phyloP scores from a whole-genome alignment of 495 filamentous ascomycete species.

The Mytilinidion resinicola region DNA sequence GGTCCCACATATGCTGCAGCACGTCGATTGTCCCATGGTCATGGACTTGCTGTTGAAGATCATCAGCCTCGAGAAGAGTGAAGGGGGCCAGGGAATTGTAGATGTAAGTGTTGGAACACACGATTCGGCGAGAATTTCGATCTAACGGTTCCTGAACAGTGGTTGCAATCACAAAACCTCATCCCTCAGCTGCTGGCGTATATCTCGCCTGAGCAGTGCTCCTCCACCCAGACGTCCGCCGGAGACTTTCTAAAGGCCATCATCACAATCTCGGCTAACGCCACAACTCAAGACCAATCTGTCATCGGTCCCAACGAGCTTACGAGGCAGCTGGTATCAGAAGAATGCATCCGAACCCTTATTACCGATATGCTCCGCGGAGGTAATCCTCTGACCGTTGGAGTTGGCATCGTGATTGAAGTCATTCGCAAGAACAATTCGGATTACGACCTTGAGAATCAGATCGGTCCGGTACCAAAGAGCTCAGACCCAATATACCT shows the following conservation, averaged over 20 bases:
- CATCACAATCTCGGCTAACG: slow-evolving; percentile 97
- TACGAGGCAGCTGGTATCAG: slow-evolving; percentile 91
- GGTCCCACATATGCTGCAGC: slow-evolving; percentile 76
- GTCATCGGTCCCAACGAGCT: slow-evolving; percentile 98
- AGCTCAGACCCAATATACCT: slow-evolving; percentile 96
- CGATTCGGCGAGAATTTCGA: background rate
- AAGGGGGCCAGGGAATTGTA: slow-evolving; percentile 86
- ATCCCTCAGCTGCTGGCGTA: slow-evolving; percentile 85
- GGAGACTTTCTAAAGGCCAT: slow-evolving; percentile 98
- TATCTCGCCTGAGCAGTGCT: slow-evolving; percentile 70
- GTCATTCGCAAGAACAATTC: slow-evolving; percentile 99
- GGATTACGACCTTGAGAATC: slow-evolving; percentile 90
- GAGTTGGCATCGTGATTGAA: slow-evolving; percentile 95
- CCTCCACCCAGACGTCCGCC: slow-evolving; percentile 89
- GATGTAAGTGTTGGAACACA: slow-evolving; percentile 59
- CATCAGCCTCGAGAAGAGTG: slow-evolving; percentile 89
- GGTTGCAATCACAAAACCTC: slow-evolving; percentile 87
- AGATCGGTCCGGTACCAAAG: slow-evolving; percentile 64
- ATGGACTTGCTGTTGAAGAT: slow-evolving; percentile 98
- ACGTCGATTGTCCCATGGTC: slow-evolving; percentile 96
- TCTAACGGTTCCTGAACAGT: slow-evolving; percentile 47
- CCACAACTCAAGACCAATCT: slow-evolving; percentile 92
- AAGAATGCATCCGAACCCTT: slow-evolving; percentile 70
- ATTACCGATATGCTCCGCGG: slow-evolving; percentile 88
- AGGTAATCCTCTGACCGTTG: slow-evolving; percentile 91